A percentile compares a stretch with the other conserved stretches of the same genome.
Evolutionary conservation across 2,329 filamentous ascomycete genomes (phyloP).

Genomic region (Metarhizium humberi): DNA sequence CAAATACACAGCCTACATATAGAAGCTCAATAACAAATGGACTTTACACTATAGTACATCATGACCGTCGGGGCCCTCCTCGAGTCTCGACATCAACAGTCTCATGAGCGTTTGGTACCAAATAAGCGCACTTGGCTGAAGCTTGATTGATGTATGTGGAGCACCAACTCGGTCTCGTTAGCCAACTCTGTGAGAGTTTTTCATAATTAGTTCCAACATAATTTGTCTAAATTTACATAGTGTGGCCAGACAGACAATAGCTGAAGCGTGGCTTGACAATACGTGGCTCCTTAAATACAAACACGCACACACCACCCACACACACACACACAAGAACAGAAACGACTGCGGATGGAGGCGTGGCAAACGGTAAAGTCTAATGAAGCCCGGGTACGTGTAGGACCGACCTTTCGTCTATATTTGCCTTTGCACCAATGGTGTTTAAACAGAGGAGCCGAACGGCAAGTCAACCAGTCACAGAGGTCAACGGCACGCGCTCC

Average conservation of each 20-base stretch:
- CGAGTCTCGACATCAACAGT: no score
- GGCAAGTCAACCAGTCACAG: no score
- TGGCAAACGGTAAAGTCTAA: neutral
- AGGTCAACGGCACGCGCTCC: no score
- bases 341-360: neutral
- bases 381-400: neutral
- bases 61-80: no score
- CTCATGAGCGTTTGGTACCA: no score
- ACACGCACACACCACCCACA: no score
- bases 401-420: neutral
- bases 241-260: neutral
- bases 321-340: neutral
- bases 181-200: no score
- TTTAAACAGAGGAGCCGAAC: neutral
- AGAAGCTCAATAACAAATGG: no score
- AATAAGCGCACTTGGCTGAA: neutral
- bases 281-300: neutral
- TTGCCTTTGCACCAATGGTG: neutral
- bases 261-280: neutral
- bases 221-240: neutral
- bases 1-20: no score
- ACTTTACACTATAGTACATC: no score
- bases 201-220: neutral
- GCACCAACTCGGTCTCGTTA: no score
- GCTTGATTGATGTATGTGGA: neutral